phyloP scores from a whole-genome alignment of 306 rosid species.

The Luffa acutangula region DNA sequence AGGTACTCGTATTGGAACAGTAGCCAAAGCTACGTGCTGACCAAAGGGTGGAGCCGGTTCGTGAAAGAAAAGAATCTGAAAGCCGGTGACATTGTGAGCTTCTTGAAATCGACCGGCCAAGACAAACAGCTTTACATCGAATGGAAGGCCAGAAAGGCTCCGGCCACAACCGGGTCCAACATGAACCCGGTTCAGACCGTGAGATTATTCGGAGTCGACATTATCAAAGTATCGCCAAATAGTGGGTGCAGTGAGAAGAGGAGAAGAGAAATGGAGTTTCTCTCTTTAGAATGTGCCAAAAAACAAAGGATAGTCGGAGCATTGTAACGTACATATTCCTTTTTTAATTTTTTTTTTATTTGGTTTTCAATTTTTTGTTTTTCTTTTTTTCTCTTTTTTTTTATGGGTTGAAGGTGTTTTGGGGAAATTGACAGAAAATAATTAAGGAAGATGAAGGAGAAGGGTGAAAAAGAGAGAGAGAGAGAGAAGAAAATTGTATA shows the following conservation, averaged over 20 bases:
- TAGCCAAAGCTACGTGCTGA: slow-evolving; percentile 88
- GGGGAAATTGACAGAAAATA: not conserved
- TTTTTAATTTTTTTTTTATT: not conserved
- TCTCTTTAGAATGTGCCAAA: slow-evolving; percentile 57
- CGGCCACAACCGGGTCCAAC: slow-evolving; percentile 21
- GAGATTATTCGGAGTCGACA: slow-evolving; percentile 87
- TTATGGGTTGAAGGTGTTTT: not conserved
- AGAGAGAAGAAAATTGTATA: not conserved
- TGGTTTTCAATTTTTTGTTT: no score
- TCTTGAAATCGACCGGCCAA: slow-evolving; percentile 60
- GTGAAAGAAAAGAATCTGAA: slow-evolving; percentile 78
- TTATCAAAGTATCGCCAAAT: slow-evolving; percentile 43
- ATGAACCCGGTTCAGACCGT: slow-evolving; percentile 47
- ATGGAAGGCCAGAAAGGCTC: slow-evolving; percentile 36
- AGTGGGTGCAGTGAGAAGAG: slow-evolving; percentile 53
- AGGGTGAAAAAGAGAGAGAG: not conserved
- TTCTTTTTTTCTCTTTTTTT: not conserved
- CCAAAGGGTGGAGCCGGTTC: slow-evolving; percentile 98
- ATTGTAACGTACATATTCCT: slow-evolving; percentile 34
- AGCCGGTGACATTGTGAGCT: slow-evolving; percentile 84
- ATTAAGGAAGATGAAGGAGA: not conserved
- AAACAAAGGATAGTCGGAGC: slow-evolving; percentile 83
- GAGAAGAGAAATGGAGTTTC: slow-evolving; percentile 48
- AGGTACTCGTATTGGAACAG: slow-evolving; percentile 97
- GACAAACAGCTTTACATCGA: slow-evolving; percentile 69